These are phyloP conservation scores for Wallacemonas collosoma DNA, from an alignment of 208 protist genomes.

Conservation along the genomic window DNA sequence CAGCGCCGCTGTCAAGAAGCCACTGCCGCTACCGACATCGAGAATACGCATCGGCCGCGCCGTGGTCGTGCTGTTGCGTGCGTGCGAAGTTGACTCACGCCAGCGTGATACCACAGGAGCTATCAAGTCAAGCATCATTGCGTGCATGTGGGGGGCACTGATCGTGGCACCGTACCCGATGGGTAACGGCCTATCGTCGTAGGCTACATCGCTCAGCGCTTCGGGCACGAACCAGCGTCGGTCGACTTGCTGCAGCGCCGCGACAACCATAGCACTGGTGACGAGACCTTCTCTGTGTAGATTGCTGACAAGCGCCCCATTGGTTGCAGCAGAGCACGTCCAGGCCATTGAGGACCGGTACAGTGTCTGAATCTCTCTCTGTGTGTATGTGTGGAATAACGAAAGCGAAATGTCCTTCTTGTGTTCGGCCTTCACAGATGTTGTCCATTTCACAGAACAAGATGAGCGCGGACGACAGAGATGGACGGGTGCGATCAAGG, in stretches of 20 bases:
- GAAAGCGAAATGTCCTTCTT: neutral
- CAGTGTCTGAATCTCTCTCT: neutral
- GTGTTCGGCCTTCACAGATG: conserved; percentile 11
- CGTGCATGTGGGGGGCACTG: conserved; percentile 93
- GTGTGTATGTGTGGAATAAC: neutral
- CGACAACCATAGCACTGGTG: conserved; percentile 47
- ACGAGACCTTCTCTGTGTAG: conserved; percentile 56
- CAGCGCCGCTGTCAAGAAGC: conserved; percentile 86
- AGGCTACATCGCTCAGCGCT: conserved; percentile 30
- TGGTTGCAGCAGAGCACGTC: conserved; percentile 71
- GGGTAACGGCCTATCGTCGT: conserved; percentile 72
- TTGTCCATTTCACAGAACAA: neutral
- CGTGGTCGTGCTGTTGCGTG: conserved; percentile 10
- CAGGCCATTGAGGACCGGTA: conserved; percentile 62
- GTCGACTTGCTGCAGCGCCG: conserved; percentile 74
- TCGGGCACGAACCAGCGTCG: conserved; percentile 71
- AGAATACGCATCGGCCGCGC: conserved; percentile 42
- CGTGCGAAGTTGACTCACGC: neutral
- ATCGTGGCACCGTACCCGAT: conserved; percentile 88
- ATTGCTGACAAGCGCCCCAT: conserved; percentile 60
- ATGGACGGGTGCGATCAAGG: too few relatives aligned
- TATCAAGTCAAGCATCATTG: conserved; percentile 82
- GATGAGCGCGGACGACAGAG: too few relatives aligned
- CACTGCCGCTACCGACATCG: conserved; percentile 89
- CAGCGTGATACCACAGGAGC: conserved; percentile 30